Evolutionary conservation across 148 eudicot species (phyloP).

Genomic region (Cornus suecica): DNA sequence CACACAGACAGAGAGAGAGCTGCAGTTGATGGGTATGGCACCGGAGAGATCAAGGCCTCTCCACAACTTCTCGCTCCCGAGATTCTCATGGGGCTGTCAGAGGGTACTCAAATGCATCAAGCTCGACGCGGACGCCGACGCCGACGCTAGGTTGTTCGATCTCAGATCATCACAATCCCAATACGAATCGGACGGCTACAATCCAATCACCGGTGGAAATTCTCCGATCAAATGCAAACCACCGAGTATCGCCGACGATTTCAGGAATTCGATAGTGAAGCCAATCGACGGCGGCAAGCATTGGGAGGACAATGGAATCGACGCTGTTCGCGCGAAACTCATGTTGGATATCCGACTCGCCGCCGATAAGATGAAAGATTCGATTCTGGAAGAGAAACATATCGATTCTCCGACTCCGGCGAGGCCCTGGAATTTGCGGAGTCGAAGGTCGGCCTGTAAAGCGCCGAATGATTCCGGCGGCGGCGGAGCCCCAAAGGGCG

Average conservation of each 20-base stretch:
- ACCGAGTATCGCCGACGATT: not conserved
- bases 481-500: not conserved
- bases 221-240: slow-evolving; percentile 2
- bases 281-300: not conserved
- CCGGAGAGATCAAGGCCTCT: slow-evolving; percentile 19
- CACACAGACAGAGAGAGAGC: slow-evolving; percentile 2
- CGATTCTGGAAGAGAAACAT: not conserved
- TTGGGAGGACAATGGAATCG: slow-evolving; percentile 6
- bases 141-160: not conserved
- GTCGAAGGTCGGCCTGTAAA: slow-evolving; percentile 25
- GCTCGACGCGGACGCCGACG: not conserved
- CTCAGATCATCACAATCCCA: slow-evolving; percentile 7
- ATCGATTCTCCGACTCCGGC: not conserved
- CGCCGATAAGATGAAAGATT: slow-evolving; percentile 13
- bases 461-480: slow-evolving; percentile 9
- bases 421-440: slow-evolving; percentile 31
- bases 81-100: slow-evolving; percentile 27
- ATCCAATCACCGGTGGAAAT: not conserved
- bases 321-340: slow-evolving; percentile 17
- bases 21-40: not conserved
- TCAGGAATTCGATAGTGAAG: not conserved
- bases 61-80: slow-evolving; percentile 26
- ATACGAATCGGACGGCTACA: not conserved
- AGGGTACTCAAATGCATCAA: slow-evolving; percentile 25
- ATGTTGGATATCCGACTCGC: slow-evolving; percentile 24